Conservation (phyloP, 2,329 filamentous ascomycete genomes). For the Trichoderma atrobrunneum region DNA sequence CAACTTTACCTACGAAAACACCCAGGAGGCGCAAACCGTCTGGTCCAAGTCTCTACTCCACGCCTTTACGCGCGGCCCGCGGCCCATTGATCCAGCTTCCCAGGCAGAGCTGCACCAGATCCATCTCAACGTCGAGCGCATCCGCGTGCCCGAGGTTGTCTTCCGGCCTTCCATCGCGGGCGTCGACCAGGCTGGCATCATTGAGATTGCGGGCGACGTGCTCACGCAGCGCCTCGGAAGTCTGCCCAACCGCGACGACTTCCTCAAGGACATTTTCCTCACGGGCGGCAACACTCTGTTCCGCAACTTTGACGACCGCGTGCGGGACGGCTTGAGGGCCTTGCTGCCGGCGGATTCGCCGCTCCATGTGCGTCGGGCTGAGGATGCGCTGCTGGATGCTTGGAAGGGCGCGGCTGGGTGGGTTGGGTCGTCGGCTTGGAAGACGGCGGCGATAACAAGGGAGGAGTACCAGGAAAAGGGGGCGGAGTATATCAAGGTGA, state of each 20-base stretch:
- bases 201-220: conserved; percentile 90
- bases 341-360: conserved; percentile 67
- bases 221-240: conserved; percentile 73
- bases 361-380: conserved; percentile 69
- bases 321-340: conserved; percentile 68
- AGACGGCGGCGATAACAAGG: conserved; percentile 65
- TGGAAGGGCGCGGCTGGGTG: conserved; percentile 92
- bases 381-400: conserved; percentile 77
- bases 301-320: conserved; percentile 77
- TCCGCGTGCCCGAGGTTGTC: conserved; percentile 87
- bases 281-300: conserved; percentile 93
- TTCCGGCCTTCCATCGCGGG: conserved; percentile 92
- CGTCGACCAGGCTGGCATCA: conserved; percentile 86
- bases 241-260: conserved; percentile 57
- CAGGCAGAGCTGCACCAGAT: conserved; percentile 81
- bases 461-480: conserved; percentile 92
- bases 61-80: conserved; percentile 83
- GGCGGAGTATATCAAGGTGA: conserved; percentile 84
- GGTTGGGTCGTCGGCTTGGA: conserved; percentile 62
- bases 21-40: conserved; percentile 85
- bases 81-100: conserved; percentile 77
- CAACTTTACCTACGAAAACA: conserved; percentile 87
- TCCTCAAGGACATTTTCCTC: conserved; percentile 84
- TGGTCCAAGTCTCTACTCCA: conserved; percentile 93
- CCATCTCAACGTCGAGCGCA: conserved; percentile 94